These are phyloP conservation scores for Chaetomidium leptoderma DNA, from an alignment of 495 filamentous ascomycete genomes.

Conservation along the genomic window DNA sequence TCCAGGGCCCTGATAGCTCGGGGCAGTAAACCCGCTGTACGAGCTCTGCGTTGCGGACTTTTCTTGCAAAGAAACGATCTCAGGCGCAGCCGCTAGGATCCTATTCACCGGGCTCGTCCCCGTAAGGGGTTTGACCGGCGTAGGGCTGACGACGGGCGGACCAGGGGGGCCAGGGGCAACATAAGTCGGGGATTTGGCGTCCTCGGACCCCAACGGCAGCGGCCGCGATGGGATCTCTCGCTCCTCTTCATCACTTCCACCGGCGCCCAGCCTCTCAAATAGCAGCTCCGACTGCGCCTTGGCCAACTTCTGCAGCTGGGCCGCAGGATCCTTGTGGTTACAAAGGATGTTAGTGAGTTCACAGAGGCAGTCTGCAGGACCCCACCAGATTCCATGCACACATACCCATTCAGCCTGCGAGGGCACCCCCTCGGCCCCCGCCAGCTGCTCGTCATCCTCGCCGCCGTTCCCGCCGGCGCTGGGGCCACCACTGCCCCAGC, in stretches of 20 bases:
- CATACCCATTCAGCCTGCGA: slow-evolving; percentile 86
- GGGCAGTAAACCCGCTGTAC: slow-evolving; percentile 26
- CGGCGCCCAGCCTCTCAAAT: slow-evolving; percentile 39
- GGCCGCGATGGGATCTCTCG: slow-evolving; percentile 39
- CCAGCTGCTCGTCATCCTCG: slow-evolving; percentile 54
- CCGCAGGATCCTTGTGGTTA: slow-evolving; percentile 62
- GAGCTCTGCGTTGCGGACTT: not conserved
- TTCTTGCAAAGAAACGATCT: slow-evolving; percentile 3
- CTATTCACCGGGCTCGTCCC: slow-evolving; percentile 31
- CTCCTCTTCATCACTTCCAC: not conserved
- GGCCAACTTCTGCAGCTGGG: slow-evolving; percentile 64
- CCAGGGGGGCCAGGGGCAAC: slow-evolving; percentile 37
- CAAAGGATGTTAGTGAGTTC: slow-evolving; percentile 52
- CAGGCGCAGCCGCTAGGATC: slow-evolving; percentile 22
- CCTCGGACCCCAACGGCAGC: slow-evolving; percentile 48
- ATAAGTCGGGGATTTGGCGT: slow-evolving; percentile 43
- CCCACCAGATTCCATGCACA: slow-evolving; percentile 53
- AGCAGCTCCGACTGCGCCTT: slow-evolving; percentile 58
- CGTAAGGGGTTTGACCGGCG: slow-evolving; percentile 38
- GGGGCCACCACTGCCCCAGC: slow-evolving; percentile 37
- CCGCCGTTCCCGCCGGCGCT: slow-evolving; percentile 35
- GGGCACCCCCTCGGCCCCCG: slow-evolving; percentile 73
- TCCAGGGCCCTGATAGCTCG: slow-evolving; percentile 46
- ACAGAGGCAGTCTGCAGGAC: slow-evolving; percentile 54
- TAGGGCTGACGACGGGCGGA: slow-evolving; percentile 38